Base-by-base conservation (phyloP, 352 stramenopile species). In the Thraustochytrium sp. region DNA sequence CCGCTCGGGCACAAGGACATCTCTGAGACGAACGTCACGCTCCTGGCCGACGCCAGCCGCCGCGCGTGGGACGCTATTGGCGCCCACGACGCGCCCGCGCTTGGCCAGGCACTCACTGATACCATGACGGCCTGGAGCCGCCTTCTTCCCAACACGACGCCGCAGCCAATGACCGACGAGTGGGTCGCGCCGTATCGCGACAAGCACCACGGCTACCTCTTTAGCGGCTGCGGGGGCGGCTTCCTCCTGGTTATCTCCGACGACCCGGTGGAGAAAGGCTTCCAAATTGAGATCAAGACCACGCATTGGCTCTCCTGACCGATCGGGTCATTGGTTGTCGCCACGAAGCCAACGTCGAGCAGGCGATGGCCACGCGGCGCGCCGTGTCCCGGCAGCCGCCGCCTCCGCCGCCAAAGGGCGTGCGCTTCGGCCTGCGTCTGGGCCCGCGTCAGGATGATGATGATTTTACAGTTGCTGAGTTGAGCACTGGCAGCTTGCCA, bases 181-280 rank as follows among this genome's bases (percentile, higher is more conserved):
- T 80, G 68, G 68, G 76, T 42, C 51, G 53, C 48, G 26, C 68
- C 68, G 26, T 80, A 80, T 26, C 3, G 68, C 16, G 51, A 68
- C 48, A 65, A 46, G 68, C 31, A 53, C 68, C 53, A 51, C 38
- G 68, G 68, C 18, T 80, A 42, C 26, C 38, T 80, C 23, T 80
- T 80, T 31, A 80, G 44, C 18, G 68, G 68, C 37, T 80, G 68
- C 34, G 68, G 68, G 11, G 68, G 68, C 26, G 68, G 68, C 11
- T 80, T 80, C 46, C 51, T 80, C 11, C 31, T 80, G 23, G 68
- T 80, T 18, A 63, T 80, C 9, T 80, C 68, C 5, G 68, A 80
- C n/a, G 13, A 80, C 3, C 44, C 42, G 26, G 68, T 80, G 18
- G 68, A 68, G 11, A 31, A 38, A 9, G 48, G 48, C 29, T 80